Conservation (phyloP, 805 yeast genomes). For the Komagataella phaffii region DNA sequence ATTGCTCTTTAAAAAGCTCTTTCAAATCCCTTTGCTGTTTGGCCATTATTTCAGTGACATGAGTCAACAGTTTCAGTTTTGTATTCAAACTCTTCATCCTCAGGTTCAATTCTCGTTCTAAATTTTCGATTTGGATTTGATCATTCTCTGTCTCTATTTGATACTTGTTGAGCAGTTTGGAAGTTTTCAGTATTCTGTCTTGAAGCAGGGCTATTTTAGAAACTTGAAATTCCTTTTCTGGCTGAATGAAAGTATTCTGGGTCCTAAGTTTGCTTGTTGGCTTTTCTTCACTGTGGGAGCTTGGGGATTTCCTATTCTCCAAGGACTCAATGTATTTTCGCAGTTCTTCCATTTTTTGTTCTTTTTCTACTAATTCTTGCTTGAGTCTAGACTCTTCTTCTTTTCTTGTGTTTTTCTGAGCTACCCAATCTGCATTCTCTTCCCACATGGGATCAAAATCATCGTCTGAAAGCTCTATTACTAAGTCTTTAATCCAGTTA, state of each 20-base stretch:
- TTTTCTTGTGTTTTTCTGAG: constrained; percentile 1
- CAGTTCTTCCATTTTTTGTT: constrained; percentile 9
- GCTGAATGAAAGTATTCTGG: not conserved
- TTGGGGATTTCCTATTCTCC: constrained; percentile 3
- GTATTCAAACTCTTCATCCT: not conserved
- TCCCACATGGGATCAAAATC: constrained; percentile 2
- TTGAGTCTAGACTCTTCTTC: not conserved
- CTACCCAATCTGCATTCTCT: not conserved
- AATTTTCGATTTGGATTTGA: not conserved
- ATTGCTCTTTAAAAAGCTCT: not conserved
- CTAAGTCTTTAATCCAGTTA: constrained; percentile 8
- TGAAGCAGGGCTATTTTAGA: not conserved
- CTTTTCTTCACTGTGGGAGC: not conserved
- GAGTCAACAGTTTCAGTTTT: not conserved
- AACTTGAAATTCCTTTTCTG: not conserved
- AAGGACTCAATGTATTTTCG: constrained; percentile 7
- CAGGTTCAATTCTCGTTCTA: not conserved
- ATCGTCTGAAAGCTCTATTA: constrained; percentile 8
- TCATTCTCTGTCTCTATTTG: not conserved
- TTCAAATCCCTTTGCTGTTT: not conserved
- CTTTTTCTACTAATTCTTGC: constrained; percentile 4
- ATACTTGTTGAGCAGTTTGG: not conserved
- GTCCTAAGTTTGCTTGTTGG: not conserved
- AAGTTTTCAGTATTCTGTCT: not conserved
- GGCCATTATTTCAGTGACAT: not conserved